A percentile compares a stretch with the other conserved stretches of the same genome.
Conservation (phyloP, 352 stramenopile genomes). For the Phytophthora hibernalis region DNA sequence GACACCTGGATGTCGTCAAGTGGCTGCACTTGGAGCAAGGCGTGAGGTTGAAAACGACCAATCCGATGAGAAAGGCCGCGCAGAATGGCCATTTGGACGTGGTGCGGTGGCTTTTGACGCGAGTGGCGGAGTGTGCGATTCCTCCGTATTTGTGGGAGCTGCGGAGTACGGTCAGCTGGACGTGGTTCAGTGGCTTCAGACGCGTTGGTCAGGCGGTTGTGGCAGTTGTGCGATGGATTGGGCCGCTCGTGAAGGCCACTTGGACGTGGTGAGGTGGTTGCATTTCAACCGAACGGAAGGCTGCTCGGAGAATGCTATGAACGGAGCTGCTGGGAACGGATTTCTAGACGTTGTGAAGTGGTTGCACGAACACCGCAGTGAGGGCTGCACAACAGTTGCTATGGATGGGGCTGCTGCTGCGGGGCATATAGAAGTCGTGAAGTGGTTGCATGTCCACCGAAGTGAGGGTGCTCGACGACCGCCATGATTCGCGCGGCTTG, state of each 20-base stretch:
- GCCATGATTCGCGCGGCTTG: conserved; percentile 23
- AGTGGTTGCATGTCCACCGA: conserved; percentile 22
- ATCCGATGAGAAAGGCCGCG: conserved; percentile 10
- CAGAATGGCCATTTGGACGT: conserved; percentile 12
- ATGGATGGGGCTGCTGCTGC: conserved; percentile 23
- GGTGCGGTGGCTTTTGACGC: conserved; percentile 26
- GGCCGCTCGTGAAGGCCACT: conserved; percentile 18
- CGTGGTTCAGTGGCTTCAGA: conserved; percentile 23
- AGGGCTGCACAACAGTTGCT: conserved; percentile 16
- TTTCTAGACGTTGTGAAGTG: conserved; percentile 24
- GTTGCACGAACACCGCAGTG: conserved; percentile 25
- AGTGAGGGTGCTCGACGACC: conserved; percentile 22
- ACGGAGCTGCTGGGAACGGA: conserved; percentile 16
- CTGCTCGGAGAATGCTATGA: conserved; percentile 13
- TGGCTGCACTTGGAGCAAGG: conserved; percentile 20
- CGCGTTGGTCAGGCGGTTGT: background rate
- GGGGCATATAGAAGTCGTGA: conserved; percentile 18
- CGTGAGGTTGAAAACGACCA: background rate
- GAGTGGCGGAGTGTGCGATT: background rate
- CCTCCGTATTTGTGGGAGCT: conserved; percentile 6
- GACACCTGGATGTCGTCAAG: conserved; percentile 29
- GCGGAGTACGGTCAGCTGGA: conserved; percentile 11
- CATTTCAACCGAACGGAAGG: conserved; percentile 8
- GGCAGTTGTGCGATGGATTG: conserved; percentile 17
- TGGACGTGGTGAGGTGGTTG: conserved; percentile 28